A percentile compares a stretch with the other conserved stretches of the same genome.
phyloP scores from a whole-genome alignment of 768 basidiomycete genomes.

The Boletus subparvulus region DNA sequence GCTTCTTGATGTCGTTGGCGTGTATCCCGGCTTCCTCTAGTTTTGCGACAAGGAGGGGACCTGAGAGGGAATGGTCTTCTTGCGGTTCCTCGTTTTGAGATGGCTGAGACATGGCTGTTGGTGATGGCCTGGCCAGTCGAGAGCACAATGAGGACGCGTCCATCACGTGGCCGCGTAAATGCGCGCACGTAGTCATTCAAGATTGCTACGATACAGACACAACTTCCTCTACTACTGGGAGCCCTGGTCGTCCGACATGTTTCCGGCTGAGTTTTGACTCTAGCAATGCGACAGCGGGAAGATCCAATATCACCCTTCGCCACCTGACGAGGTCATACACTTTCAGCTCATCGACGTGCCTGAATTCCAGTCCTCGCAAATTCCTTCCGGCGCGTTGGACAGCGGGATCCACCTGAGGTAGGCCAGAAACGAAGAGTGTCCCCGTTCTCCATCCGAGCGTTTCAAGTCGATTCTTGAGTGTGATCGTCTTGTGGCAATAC shows the following conservation, averaged over 20 bases:
- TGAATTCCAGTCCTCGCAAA: slow-evolving; percentile 64
- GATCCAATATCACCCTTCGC: slow-evolving; percentile 78
- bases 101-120: slow-evolving; percentile 42
- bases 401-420: slow-evolving; percentile 49
- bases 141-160: slow-evolving; percentile 23
- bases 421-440: slow-evolving; percentile 75
- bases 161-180: slow-evolving; percentile 33
- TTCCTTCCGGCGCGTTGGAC: slow-evolving; percentile 67
- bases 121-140: not conserved
- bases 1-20: slow-evolving; percentile 91
- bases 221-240: slow-evolving; percentile 7
- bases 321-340: slow-evolving; percentile 86
- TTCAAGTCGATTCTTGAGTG: slow-evolving; percentile 60
- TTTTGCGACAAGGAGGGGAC: slow-evolving; percentile 83
- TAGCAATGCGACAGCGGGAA: slow-evolving; percentile 77
- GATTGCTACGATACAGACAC: not conserved
- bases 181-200: slow-evolving; percentile 2
- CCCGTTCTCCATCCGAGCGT: slow-evolving; percentile 62
- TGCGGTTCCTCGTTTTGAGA: slow-evolving; percentile 51
- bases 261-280: slow-evolving; percentile 60
- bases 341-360: slow-evolving; percentile 61
- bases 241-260: not conserved
- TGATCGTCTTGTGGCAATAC: slow-evolving; percentile 71
- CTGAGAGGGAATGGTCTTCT: slow-evolving; percentile 58
- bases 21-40: slow-evolving; percentile 87